Percentiles rank a stretch among this genome's conserved stretches.
These are phyloP conservation scores for Pontederia crassipes DNA, from an alignment of 176 grass and related monocot species.

Conservation along the genomic window DNA sequence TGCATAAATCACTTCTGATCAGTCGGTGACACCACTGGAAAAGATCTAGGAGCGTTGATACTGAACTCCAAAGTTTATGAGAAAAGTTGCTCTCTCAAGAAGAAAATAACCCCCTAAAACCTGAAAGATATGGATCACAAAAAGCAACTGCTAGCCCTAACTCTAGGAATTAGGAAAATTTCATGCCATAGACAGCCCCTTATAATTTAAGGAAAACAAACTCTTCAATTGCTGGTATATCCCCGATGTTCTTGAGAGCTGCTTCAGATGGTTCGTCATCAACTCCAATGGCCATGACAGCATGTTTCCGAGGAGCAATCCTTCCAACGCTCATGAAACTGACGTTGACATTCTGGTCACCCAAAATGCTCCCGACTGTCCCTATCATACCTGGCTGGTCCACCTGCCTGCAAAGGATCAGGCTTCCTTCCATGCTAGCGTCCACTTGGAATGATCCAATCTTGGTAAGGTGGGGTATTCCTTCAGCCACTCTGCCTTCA, in stretches of 20 bases:
- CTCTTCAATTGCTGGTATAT: neutral
- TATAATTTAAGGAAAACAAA: constrained; percentile 1
- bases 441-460: constrained; percentile 1
- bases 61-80: too few species aligned
- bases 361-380: neutral
- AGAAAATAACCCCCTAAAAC: too few species aligned
- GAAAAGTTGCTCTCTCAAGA: too few species aligned
- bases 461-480: neutral
- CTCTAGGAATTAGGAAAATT: too few species aligned
- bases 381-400: neutral
- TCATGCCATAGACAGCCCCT: too few species aligned
- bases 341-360: neutral
- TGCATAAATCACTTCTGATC: too few species aligned
- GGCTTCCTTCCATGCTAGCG: neutral
- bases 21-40: too few species aligned
- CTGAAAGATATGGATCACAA: too few species aligned
- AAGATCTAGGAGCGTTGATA: too few species aligned
- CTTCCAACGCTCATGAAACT: neutral
- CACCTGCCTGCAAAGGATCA: constrained; percentile 2
- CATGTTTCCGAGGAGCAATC: neutral
- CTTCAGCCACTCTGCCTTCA: neutral
- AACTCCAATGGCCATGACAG: constrained; percentile 1
- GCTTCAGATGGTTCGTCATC: neutral
- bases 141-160: too few species aligned
- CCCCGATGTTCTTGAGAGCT: neutral